These are phyloP conservation scores for Drosera spatulata DNA, from an alignment of 179 eudicot genomes.

Conservation along the genomic window DNA sequence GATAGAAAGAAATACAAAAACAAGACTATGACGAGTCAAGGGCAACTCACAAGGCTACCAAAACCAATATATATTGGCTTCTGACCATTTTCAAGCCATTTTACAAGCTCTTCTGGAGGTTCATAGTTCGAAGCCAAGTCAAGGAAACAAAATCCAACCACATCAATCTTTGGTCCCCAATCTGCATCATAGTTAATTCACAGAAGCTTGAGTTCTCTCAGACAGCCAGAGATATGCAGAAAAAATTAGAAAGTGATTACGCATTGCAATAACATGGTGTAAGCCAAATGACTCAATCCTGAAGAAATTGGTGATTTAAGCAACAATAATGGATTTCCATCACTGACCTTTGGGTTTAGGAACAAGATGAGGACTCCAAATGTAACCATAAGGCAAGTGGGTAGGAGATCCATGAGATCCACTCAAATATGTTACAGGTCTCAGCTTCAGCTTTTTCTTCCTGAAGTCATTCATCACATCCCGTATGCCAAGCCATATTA, in stretches of 20 bases:
- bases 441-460: conserved; percentile 65
- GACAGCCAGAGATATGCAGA: too few relatives aligned
- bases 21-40: background rate
- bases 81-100: conserved; percentile 59
- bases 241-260: too few relatives aligned
- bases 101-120: conserved; percentile 57
- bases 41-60: conserved; percentile 75
- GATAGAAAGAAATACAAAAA: too few relatives aligned
- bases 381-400: conserved; percentile 62
- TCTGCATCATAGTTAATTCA: conserved; percentile 25
- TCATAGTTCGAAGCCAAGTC: conserved; percentile 80
- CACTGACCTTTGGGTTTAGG: conserved; percentile 77
- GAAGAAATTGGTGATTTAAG: too few relatives aligned
- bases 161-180: conserved; percentile 83
- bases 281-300: too few relatives aligned
- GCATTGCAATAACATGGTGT: too few relatives aligned
- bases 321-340: background rate
- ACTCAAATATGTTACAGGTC: conserved; percentile 73
- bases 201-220: too few relatives aligned
- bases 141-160: conserved; percentile 88
- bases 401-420: conserved; percentile 53
- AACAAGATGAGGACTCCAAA: conserved; percentile 88
- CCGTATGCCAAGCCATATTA: conserved; percentile 84
- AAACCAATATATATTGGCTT: conserved; percentile 80
- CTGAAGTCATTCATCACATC: conserved; percentile 75